Base-by-base conservation (phyloP, 2,329 filamentous ascomycete species). In the Arthrinium puccinioides region DNA sequence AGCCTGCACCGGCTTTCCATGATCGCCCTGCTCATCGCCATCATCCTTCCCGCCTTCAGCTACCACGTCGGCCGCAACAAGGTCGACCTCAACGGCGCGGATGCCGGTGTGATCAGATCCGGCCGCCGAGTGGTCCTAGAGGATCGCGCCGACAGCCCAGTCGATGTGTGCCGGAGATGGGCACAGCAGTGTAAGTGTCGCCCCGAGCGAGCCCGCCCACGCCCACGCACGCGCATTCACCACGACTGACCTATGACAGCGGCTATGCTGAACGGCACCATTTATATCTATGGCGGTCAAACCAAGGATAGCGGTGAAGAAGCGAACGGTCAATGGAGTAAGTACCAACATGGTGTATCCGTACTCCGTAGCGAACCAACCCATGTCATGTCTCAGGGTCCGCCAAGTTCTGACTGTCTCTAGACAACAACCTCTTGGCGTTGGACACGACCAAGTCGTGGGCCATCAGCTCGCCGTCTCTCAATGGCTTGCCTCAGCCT, bases 221-320 rank as follows among this genome's bases (percentile, higher is more conserved):
- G n/a, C n/a, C n/a, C n/a, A n/a, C n/a, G n/a, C n/a, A n/a, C n/a
- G n/a, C n/a, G n/a, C n/a, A n/a, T n/a, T n/a, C n/a, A n/a, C n/a
- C 13, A 10, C 28, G 26, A 25, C 35, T 38, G 13, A 38, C 20
- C n/a, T 14, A 8, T 18, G 4, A n/a, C 44, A 75, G 76, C 69
- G 43, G 77, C 84, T 4, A 55, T 84, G 24, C 69, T 89, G 13
- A 87, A 87, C 46, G 84, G 83, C 11, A 88, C 82, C 0, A 53
- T 88, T 4, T 89, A 86, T 54, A 72, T 87, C 38, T 89, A 87
- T 47, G 84, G 84, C 24, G 85, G 84, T 19, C 72, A 82, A 46
- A 72, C 76, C 11, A 82, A 70, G 34, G 73, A 67, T 2, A 57
- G 68, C 13, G 56, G 68, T 11, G 68, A 70, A 24, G 83, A 88